phyloP scores from a whole-genome alignment of 441 rosid genomes.

The Gossypium gossypioides region DNA sequence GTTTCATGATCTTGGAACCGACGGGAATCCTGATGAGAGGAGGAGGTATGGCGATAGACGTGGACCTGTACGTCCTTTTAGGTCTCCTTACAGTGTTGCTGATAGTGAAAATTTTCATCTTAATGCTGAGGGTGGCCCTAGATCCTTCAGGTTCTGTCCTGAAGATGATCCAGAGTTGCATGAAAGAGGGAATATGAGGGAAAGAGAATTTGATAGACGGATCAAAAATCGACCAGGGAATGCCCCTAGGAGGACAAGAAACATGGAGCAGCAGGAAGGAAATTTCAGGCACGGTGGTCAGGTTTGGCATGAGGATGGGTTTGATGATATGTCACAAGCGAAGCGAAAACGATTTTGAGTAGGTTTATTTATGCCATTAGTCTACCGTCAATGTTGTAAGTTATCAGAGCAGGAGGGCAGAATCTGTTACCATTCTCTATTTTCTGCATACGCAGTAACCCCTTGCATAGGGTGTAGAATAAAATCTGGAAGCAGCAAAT shows the following conservation, averaged over 20 bases:
- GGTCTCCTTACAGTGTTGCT: conserved; percentile 39
- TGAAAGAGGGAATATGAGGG: conserved; percentile 44
- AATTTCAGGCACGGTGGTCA: conserved; percentile 22
- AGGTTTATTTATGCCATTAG: not conserved
- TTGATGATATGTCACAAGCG: conserved; percentile 37
- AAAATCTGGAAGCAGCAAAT: not conserved
- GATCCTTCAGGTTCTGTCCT: conserved; percentile 40
- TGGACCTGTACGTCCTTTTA: conserved; percentile 48
- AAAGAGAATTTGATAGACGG: conserved; percentile 50
- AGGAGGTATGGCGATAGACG: conserved; percentile 62
- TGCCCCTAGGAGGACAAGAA: conserved; percentile 47
- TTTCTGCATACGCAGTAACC: not conserved
- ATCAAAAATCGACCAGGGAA: conserved; percentile 45
- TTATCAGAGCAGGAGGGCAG: not conserved
- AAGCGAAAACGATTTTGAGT: conserved; percentile 56
- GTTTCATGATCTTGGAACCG: conserved; percentile 50
- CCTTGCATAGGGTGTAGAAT: not conserved
- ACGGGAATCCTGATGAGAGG: conserved; percentile 53
- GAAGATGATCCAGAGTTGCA: conserved; percentile 37
- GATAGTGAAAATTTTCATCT: conserved; percentile 38
- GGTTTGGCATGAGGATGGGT: conserved; percentile 38
- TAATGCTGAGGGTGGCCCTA: conserved; percentile 42
- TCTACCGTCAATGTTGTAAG: not conserved
- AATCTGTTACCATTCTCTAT: not conserved
- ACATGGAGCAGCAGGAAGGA: conserved; percentile 45